Conservation (phyloP, 1,284 basidiomycete species). For the Cryptococcus sp. region DNA sequence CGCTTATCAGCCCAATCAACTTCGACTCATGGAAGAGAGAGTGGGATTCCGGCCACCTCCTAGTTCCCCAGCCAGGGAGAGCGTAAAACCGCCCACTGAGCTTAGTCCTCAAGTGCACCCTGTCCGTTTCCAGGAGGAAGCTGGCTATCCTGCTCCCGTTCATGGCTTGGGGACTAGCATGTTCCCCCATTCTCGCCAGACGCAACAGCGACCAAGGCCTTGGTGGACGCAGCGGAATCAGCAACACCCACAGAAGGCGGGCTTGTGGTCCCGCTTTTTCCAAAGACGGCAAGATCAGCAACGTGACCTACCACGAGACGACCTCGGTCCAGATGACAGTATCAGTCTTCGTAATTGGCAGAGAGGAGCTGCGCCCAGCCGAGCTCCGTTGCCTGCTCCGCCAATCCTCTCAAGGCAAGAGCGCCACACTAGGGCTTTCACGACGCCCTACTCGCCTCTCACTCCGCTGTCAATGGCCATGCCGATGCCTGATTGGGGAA, state of each 20-base stretch:
- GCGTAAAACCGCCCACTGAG: constrained; percentile 18
- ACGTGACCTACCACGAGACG: neutral
- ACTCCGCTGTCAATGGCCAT: neutral
- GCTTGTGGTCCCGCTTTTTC: constrained; percentile 1
- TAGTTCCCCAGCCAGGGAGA: constrained; percentile 13
- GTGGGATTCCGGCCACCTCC: neutral
- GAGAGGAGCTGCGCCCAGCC: constrained; percentile 3
- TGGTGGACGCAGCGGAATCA: neutral
- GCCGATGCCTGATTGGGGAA: neutral
- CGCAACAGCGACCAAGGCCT: neutral
- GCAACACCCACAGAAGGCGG: neutral
- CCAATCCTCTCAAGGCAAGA: too few species aligned
- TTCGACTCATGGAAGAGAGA: neutral
- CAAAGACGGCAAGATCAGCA: constrained; percentile 8
- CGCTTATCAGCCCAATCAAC: neutral
- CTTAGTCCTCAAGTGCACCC: neutral
- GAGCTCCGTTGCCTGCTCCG: constrained; percentile 13
- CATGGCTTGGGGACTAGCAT: neutral
- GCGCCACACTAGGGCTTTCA: neutral
- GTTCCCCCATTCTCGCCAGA: neutral
- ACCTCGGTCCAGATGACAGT: constrained; percentile 7
- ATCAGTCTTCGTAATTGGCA: constrained; percentile 14
- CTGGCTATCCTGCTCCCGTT: neutral
- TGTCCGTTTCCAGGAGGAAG: neutral
- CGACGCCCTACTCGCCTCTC: constrained; percentile 1